Evolutionary conservation across 345 rosid species (phyloP).

Genomic region (Eucalyptus sideroxylon): DNA sequence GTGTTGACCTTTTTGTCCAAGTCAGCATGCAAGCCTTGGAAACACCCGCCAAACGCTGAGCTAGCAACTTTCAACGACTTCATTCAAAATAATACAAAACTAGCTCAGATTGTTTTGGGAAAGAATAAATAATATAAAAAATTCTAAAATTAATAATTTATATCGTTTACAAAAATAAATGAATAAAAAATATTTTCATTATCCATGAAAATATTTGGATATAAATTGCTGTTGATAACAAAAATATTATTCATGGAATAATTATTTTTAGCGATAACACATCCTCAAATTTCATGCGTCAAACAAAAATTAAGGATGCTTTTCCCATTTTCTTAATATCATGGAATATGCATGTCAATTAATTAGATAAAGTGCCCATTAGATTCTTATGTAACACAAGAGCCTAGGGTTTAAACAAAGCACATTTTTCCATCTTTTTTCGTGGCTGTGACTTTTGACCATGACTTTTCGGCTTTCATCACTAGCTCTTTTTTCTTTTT

Average conservation of each 20-base stretch:
- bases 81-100: background rate
- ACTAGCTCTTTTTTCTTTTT: background rate
- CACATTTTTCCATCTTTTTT: background rate
- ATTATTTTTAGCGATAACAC: too few relatives aligned
- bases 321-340: background rate
- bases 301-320: background rate
- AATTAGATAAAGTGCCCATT: background rate
- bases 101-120: background rate
- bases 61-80: constrained; percentile 12
- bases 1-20: constrained; percentile 8
- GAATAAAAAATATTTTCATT: too few relatives aligned
- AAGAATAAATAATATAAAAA: too few relatives aligned
- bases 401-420: background rate
- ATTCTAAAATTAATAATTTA: too few relatives aligned
- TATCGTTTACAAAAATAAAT: too few relatives aligned
- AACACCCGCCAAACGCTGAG: background rate
- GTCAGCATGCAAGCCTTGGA: constrained; percentile 1
- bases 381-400: background rate
- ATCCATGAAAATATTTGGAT: too few relatives aligned
- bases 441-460: background rate
- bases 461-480: background rate
- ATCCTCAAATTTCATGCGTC: too few relatives aligned
- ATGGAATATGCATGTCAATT: background rate
- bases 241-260: too few relatives aligned
- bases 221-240: too few relatives aligned